phyloP scores from a whole-genome alignment of 345 rosid genomes.

The Isatis tinctoria region DNA sequence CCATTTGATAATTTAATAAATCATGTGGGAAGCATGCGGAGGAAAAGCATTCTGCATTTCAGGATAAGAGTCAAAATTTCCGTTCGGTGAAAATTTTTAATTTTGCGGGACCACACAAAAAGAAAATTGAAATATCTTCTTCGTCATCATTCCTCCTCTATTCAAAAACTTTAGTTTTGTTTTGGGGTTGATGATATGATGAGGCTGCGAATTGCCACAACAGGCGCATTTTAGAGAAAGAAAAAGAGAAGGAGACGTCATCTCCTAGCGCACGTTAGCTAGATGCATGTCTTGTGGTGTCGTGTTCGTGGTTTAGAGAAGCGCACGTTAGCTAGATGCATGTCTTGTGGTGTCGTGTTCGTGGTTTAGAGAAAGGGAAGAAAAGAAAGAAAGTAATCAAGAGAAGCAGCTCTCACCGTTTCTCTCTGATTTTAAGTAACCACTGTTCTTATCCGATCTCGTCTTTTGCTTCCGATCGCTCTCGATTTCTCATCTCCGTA shows the following conservation, averaged over 20 bases:
- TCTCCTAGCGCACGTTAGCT: conserved; percentile 27
- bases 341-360: too few relatives aligned
- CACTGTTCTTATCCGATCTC: not conserved
- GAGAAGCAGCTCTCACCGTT: not conserved
- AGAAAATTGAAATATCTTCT: conserved; percentile 6
- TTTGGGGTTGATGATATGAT: not conserved
- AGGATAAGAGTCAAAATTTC: not conserved
- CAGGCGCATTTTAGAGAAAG: conserved; percentile 19
- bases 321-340: too few relatives aligned
- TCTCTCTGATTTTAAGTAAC: not conserved
- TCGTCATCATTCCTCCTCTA: not conserved
- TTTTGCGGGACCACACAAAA: conserved; percentile 19
- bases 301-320: not conserved
- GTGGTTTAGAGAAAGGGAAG: too few relatives aligned
- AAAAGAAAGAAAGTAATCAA: not conserved
- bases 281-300: not conserved
- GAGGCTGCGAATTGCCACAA: conserved; percentile 11
- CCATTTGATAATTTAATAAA: not conserved
- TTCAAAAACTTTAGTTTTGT: not conserved
- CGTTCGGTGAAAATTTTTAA: conserved; percentile 6
- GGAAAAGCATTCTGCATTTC: not conserved
- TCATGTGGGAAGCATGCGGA: conserved; percentile 17
- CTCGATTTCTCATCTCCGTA: conserved; percentile 2
- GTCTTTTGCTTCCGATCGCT: conserved; percentile 3
- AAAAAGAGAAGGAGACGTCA: not conserved